A percentile compares a stretch with the other conserved stretches of the same genome.
phyloP scores from a whole-genome alignment of 106 monocot genomes.

The Dendrobium officinale region DNA sequence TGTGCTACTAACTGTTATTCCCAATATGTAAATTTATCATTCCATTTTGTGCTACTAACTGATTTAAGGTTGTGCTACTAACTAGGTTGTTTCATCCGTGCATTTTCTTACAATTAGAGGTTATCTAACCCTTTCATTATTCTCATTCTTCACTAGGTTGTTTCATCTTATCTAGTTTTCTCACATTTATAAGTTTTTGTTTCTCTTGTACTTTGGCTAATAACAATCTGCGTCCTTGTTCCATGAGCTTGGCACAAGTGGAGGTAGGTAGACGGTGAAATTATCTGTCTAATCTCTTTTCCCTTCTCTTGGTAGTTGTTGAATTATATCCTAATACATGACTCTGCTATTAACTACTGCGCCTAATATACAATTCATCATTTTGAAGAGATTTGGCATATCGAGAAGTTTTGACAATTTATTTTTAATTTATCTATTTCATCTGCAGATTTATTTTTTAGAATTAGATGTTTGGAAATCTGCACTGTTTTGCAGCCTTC shows the following conservation, averaged over 20 bases:
- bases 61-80: no score
- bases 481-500: not conserved
- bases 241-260: conserved; percentile 73
- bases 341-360: not conserved
- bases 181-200: not conserved
- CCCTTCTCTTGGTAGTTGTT: not conserved
- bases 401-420: not conserved
- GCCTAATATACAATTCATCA: not conserved
- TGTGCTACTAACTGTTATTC: not conserved
- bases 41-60: no score
- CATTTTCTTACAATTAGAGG: not conserved
- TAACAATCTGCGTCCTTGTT: conserved; percentile 70
- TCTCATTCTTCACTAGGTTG: not conserved
- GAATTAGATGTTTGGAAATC: not conserved
- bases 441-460: not conserved
- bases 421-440: not conserved
- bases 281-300: not conserved
- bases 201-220: not conserved
- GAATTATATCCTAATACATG: not conserved
- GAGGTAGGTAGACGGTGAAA: conserved; percentile 33
- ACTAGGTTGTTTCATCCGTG: not conserved
- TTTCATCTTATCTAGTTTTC: not conserved
- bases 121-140: not conserved
- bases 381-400: not conserved
- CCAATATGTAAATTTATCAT: not conserved